Base-by-base conservation (phyloP, 495 filamentous ascomycete genomes). In the Letharia columbiana region DNA sequence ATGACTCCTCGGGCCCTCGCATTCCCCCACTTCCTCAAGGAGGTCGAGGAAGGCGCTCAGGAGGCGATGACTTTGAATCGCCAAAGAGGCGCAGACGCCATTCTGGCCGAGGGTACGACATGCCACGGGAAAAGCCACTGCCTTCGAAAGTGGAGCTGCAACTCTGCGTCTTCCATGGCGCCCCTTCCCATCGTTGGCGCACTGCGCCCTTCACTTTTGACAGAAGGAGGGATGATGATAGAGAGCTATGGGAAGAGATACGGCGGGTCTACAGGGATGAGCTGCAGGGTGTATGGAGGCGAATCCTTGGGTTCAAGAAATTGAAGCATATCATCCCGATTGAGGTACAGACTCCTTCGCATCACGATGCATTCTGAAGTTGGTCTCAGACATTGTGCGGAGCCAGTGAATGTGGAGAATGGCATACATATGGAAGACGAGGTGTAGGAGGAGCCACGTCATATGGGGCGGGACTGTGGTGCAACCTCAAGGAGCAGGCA, bases 221-320 rank as follows among this genome's bases (percentile, higher is more conserved):
- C 41, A 58, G 70, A 39, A 68, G 69, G n/a, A 65, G 63, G 40
- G 69, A 64, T 17, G 61, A 71, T 63, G 70, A 72, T 40, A 52
- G 61, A 10, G 70, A 72, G n/a, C 44, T 72, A 4, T 72, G 70
- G 70, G 49, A 65, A 39, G 70, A 71, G 45, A 71, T 71, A 31
- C 58, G 69, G 13, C 45, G 50, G 9, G 37, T 67, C 0, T 71
- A 68, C 31, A 61, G 66, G 49, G 54, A 67, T 37, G 68, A 70
- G 23, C 49, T 71, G 37, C 65, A 71, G 49, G 52, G 50, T 39
- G 4, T 47, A 15, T 71, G 70, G 70, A 63, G 65, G 61, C 67
- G 70, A 50, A 63, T 65, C 5, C 39, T 68, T 13, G 37, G 52
- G 6, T 71, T 71, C 47, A 71, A 67, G 56, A 67, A 64, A 18